These are phyloP conservation scores for Pseudopithomyces chartarum DNA, from an alignment of 2,329 filamentous ascomycete genomes.

Conservation along the genomic window DNA sequence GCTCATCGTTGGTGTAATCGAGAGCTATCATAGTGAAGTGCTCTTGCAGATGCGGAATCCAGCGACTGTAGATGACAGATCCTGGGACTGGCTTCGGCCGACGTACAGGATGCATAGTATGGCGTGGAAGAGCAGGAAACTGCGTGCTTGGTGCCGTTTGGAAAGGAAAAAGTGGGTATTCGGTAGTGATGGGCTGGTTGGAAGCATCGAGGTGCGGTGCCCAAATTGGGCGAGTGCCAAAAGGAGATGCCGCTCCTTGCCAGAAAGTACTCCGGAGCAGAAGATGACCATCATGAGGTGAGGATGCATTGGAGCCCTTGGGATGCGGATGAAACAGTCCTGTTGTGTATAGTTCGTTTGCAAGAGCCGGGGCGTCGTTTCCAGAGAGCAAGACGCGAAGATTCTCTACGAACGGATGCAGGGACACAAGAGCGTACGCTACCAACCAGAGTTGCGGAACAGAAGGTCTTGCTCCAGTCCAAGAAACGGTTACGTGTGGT, in stretches of 20 bases:
- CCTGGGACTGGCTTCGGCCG: slow-evolving; percentile 73
- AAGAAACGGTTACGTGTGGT: slow-evolving; percentile 49
- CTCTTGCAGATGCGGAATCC: slow-evolving; percentile 75
- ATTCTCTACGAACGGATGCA: slow-evolving; percentile 51
- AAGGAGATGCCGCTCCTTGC: slow-evolving; percentile 51
- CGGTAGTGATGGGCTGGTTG: slow-evolving; percentile 45
- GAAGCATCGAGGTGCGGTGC: slow-evolving; percentile 39
- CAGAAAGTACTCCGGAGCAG: slow-evolving; percentile 57
- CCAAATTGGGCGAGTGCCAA: slow-evolving; percentile 49
- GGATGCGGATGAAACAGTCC: slow-evolving; percentile 53
- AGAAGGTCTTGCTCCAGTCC: slow-evolving; percentile 48
- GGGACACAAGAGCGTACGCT: slow-evolving; percentile 51
- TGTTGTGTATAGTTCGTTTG: slow-evolving; percentile 47
- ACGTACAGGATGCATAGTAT: slow-evolving; percentile 72
- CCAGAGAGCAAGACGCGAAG: slow-evolving; percentile 51
- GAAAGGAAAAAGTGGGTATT: slow-evolving; percentile 50
- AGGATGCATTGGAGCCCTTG: slow-evolving; percentile 38
- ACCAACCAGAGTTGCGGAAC: slow-evolving; percentile 55
- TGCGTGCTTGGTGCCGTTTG: slow-evolving; percentile 54
- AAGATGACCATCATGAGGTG: slow-evolving; percentile 49
- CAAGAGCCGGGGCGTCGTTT: slow-evolving; percentile 42
- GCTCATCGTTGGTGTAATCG: slow-evolving; percentile 66
- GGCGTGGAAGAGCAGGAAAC: slow-evolving; percentile 54
- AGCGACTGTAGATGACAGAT: slow-evolving; percentile 76
- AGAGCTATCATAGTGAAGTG: slow-evolving; percentile 79